Evolutionary conservation across 2,329 filamentous ascomycete genomes (phyloP).

Genomic region (Cercospora sp.): DNA sequence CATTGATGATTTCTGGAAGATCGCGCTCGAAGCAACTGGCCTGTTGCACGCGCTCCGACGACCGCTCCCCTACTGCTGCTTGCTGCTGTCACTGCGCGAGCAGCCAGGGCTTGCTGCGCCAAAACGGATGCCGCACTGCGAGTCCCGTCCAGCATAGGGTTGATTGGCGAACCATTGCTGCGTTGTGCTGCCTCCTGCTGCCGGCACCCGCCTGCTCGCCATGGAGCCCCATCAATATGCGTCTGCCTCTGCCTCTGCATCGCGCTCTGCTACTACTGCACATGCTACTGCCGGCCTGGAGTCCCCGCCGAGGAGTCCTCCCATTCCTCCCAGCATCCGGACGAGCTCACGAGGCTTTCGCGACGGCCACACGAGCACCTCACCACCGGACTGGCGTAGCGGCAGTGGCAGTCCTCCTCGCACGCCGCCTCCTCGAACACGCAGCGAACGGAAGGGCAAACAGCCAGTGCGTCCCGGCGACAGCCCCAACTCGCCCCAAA

Average conservation of each 20-base stretch:
- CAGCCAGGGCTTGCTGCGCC: neutral
- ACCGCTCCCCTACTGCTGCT: slow-evolving; percentile 5
- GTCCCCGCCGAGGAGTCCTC: slow-evolving; percentile 13
- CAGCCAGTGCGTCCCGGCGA: slow-evolving; percentile 15
- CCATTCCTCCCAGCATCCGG: slow-evolving; percentile 4
- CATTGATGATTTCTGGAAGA: slow-evolving; percentile 3
- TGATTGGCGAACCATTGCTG: neutral
- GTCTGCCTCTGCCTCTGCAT: slow-evolving; percentile 4
- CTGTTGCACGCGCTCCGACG: neutral
- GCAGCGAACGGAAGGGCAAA: slow-evolving; percentile 18
- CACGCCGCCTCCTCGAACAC: slow-evolving; percentile 18
- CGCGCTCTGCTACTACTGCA: slow-evolving; percentile 1
- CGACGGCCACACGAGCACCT: neutral
- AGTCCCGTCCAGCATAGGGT: neutral
- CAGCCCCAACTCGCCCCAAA: slow-evolving; percentile 8
- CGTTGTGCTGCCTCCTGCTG: slow-evolving; percentile 1
- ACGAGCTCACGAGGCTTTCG: slow-evolving; percentile 15
- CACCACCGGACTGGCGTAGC: slow-evolving; percentile 1
- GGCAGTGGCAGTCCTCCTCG: slow-evolving; percentile 14
- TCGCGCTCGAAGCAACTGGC: neutral
- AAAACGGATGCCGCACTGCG: neutral
- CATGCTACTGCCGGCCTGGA: slow-evolving; percentile 6
- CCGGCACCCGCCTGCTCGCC: neutral
- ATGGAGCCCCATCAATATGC: slow-evolving; percentile 12
- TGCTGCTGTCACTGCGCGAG: neutral